Percentiles rank a stretch among this genome's conserved stretches.
Evolutionary conservation across 495 filamentous ascomycete species (phyloP).

Genomic region (Xylaria telfairii): DNA sequence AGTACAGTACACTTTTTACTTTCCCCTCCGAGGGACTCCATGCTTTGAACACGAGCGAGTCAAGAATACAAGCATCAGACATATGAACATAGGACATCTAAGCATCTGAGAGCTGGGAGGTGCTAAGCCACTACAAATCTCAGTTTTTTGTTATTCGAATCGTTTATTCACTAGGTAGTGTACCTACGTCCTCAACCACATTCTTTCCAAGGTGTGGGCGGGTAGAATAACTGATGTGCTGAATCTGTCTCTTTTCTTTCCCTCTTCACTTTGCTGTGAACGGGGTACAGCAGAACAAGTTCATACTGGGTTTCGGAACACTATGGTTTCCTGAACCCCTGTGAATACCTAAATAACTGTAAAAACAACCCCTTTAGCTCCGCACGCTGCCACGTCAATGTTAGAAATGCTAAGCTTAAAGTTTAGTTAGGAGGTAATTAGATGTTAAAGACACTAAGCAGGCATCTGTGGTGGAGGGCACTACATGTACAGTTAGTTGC

Average conservation of each 20-base stretch:
- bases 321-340: neutral
- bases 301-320: neutral
- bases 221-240: neutral
- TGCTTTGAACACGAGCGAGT: neutral
- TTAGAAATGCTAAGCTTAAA: neutral
- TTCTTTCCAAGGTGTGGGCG: neutral
- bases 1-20: neutral
- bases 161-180: neutral
- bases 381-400: neutral
- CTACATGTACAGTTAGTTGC: too few relatives aligned
- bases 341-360: neutral
- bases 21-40: neutral
- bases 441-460: too few relatives aligned
- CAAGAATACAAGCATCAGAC: neutral
- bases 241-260: neutral
- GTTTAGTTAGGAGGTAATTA: neutral
- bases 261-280: neutral
- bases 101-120: neutral
- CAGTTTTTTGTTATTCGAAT: neutral
- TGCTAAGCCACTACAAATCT: neutral
- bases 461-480: too few relatives aligned
- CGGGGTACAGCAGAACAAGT: neutral
- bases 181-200: neutral
- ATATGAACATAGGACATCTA: neutral
- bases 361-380: neutral